Conservation (phyloP, 1,284 basidiomycete genomes). For the Leucoagaricus sp. region DNA sequence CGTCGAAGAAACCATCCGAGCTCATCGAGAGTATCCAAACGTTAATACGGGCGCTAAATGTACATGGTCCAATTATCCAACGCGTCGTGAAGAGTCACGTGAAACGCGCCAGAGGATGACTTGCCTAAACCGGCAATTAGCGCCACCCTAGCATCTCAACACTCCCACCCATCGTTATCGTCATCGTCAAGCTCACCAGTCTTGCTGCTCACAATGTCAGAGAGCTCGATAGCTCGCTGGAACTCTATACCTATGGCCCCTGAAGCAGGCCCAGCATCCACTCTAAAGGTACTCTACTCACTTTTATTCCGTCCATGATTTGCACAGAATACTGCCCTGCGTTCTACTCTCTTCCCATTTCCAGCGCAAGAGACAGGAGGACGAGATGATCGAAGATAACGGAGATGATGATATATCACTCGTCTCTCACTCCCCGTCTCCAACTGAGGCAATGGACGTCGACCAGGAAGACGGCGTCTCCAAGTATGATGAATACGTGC, state of each 20-base stretch:
- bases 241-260: conserved; percentile 61
- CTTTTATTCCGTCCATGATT: conserved; percentile 37
- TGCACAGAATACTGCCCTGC: conserved; percentile 49
- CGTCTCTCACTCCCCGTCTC: conserved; percentile 72
- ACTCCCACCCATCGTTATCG: no score
- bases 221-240: conserved; percentile 65
- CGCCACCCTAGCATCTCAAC: neutral
- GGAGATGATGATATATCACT: conserved; percentile 66
- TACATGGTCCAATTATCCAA: conserved; percentile 2
- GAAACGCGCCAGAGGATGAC: neutral
- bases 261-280: conserved; percentile 17
- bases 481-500: conserved; percentile 69
- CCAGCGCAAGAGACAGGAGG: conserved; percentile 61
- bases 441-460: conserved; percentile 53
- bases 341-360: conserved; percentile 39
- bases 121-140: neutral
- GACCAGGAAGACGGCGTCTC: conserved; percentile 39
- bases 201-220: conserved; percentile 52
- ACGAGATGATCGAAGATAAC: conserved; percentile 46
- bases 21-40: conserved; percentile 45
- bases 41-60: neutral
- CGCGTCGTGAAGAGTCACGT: conserved; percentile 16
- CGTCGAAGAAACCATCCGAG: conserved; percentile 69
- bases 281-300: conserved; percentile 70
- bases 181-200: neutral